Evolutionary conservation across 2,329 filamentous ascomycete species (phyloP).

Genomic region (Bipolaris oryzae): DNA sequence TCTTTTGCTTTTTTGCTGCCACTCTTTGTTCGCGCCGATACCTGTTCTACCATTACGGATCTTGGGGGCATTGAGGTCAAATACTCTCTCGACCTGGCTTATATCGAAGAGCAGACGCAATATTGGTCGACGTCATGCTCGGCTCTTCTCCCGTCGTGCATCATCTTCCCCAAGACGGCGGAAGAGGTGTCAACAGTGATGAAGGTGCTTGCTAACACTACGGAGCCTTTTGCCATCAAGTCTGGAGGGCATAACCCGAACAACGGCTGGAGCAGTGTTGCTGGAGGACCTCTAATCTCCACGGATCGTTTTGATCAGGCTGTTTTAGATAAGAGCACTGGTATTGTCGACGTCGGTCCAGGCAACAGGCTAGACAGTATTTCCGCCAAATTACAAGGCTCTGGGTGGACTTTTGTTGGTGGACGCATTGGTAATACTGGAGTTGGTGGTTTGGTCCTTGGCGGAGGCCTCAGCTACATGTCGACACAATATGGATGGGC

Average conservation of each 20-base stretch:
- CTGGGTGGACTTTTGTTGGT: constrained; percentile 51
- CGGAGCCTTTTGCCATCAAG: constrained; percentile 45
- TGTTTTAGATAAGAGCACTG: constrained; percentile 28
- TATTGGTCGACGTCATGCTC: constrained; percentile 43
- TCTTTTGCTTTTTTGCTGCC: constrained; percentile 8
- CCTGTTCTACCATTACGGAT: constrained; percentile 28
- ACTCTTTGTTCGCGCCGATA: constrained; percentile 17
- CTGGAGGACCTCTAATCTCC: constrained; percentile 52
- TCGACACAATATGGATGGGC: constrained; percentile 55
- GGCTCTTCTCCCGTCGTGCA: constrained; percentile 39
- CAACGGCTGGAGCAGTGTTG: constrained; percentile 54
- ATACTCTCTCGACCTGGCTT: constrained; percentile 24
- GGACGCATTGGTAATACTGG: constrained; percentile 57
- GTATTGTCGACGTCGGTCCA: constrained; percentile 39
- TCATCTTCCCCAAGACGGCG: constrained; percentile 47
- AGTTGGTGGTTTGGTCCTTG: constrained; percentile 55
- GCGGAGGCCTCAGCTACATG: constrained; percentile 48
- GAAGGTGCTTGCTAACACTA: constrained; percentile 50
- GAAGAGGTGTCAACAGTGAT: constrained; percentile 62
- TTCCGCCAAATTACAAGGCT: constrained; percentile 48
- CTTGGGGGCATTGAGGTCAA: constrained; percentile 34
- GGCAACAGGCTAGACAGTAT: constrained; percentile 44
- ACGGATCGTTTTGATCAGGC: constrained; percentile 46
- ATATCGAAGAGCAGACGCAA: constrained; percentile 38
- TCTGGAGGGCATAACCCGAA: constrained; percentile 58